These are phyloP conservation scores for Phytophthora pluvialis DNA, from an alignment of 352 stramenopile species.

Conservation along the genomic window DNA sequence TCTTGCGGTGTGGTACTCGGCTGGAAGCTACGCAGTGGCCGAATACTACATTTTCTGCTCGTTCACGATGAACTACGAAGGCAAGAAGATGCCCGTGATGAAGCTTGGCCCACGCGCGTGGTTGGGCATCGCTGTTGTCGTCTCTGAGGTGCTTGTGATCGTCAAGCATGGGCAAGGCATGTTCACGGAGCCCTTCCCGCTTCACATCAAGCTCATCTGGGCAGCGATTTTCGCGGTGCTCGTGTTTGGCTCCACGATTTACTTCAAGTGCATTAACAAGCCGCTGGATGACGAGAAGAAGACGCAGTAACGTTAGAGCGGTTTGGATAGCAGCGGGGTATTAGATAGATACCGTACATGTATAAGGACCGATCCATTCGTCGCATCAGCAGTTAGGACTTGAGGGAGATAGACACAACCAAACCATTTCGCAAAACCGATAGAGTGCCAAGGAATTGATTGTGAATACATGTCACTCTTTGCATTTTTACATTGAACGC, in stretches of 20 bases:
- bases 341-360: not conserved
- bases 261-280: slow-evolving; percentile 85
- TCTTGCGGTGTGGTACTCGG: slow-evolving; percentile 84
- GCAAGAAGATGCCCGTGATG: slow-evolving; percentile 65
- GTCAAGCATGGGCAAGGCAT: slow-evolving; percentile 86
- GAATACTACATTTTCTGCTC: slow-evolving; percentile 93
- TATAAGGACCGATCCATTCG: not conserved
- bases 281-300: slow-evolving; percentile 42
- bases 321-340: slow-evolving; percentile 4
- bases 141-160: slow-evolving; percentile 80
- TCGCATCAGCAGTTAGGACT: slow-evolving; percentile 5
- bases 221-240: slow-evolving; percentile 75
- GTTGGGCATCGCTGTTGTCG: slow-evolving; percentile 83
- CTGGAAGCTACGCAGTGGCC: slow-evolving; percentile 85
- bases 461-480: not conserved
- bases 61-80: slow-evolving; percentile 77
- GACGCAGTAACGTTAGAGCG: slow-evolving; percentile 29
- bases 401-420: slow-evolving; percentile 13
- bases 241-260: slow-evolving; percentile 80
- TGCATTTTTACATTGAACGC: not conserved
- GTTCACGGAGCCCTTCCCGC: slow-evolving; percentile 89
- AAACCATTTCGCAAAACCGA: slow-evolving; percentile 15
- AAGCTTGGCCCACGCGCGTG: slow-evolving; percentile 85
- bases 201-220: slow-evolving; percentile 85
- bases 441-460: slow-evolving; percentile 16